Conservation (phyloP, 345 rosid genomes). For the Clausena lansium region DNA sequence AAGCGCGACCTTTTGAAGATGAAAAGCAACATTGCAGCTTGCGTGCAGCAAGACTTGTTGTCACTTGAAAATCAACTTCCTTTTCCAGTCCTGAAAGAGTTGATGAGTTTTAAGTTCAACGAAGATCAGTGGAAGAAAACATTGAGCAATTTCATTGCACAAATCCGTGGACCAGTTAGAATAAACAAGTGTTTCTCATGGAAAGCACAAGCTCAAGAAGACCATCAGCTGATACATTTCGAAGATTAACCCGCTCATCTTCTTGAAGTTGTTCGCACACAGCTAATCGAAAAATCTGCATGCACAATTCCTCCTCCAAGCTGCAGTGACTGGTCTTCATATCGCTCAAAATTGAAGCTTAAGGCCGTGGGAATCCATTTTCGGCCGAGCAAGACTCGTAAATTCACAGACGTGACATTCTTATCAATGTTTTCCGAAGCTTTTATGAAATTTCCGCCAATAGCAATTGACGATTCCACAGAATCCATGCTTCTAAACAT, state of each 20-base stretch:
- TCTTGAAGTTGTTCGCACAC: slow-evolving; percentile 8
- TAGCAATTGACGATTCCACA: slow-evolving; percentile 9
- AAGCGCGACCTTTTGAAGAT: background rate
- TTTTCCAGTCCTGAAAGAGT: background rate
- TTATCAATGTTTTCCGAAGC: background rate
- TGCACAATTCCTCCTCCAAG: background rate
- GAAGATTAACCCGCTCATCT: slow-evolving; percentile 13
- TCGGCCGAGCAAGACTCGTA: background rate
- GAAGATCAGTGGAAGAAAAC: background rate
- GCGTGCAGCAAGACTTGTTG: background rate
- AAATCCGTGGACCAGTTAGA: background rate
- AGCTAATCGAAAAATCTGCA: background rate
- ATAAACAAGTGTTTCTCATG: too few species aligned
- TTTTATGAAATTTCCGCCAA: slow-evolving; percentile 7
- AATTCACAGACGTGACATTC: slow-evolving; percentile 3
- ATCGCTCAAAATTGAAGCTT: slow-evolving; percentile 14
- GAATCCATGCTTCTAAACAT: slow-evolving; percentile 10
- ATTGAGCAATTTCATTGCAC: background rate
- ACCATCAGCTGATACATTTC: background rate
- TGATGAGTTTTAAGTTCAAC: background rate
- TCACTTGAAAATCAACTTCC: slow-evolving; percentile 10
- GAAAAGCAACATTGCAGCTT: background rate
- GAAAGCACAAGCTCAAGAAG: background rate
- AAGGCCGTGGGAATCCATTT: slow-evolving; percentile 14
- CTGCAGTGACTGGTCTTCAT: background rate